phyloP scores from a whole-genome alignment of 306 rosid genomes.

The Rubus parviflorus region DNA sequence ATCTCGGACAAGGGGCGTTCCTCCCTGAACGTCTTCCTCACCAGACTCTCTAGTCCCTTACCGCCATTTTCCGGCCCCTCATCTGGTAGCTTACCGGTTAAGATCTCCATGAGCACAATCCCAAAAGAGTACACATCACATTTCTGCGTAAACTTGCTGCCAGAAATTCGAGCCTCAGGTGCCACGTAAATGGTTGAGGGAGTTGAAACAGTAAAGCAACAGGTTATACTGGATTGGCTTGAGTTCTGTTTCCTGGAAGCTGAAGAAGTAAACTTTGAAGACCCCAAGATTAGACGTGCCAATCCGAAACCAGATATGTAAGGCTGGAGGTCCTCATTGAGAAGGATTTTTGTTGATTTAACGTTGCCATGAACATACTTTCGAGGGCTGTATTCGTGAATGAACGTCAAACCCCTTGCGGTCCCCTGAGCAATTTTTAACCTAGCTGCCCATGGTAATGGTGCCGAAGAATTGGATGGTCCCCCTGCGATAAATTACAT shows the following conservation, averaged over 20 bases:
- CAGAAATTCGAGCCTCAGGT: constrained; percentile 53
- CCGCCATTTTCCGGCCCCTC: constrained; percentile 53
- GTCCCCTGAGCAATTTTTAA: constrained; percentile 74
- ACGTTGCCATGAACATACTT: constrained; percentile 73
- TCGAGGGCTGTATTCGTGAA: constrained; percentile 67
- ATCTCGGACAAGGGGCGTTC: constrained; percentile 62
- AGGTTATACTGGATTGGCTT: constrained; percentile 32
- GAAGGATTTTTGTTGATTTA: constrained; percentile 71
- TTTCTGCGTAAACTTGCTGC: constrained; percentile 71
- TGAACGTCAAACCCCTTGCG: constrained; percentile 70
- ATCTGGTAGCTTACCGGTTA: constrained; percentile 57
- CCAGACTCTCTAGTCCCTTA: constrained; percentile 52
- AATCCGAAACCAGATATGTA: constrained; percentile 73
- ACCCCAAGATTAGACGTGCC: constrained; percentile 41
- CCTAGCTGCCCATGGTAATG: constrained; percentile 65
- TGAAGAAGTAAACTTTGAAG: constrained; percentile 36
- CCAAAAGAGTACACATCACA: constrained; percentile 76
- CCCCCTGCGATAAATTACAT: constrained; percentile 48
- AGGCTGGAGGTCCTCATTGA: constrained; percentile 65
- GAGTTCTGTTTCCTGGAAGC: constrained; percentile 42
- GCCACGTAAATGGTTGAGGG: constrained; percentile 54
- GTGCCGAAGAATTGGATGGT: constrained; percentile 42
- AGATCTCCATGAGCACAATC: constrained; percentile 56
- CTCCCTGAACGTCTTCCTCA: constrained; percentile 58
- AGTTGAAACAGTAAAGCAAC: constrained; percentile 41